Base-by-base conservation (phyloP, 1,284 basidiomycete species). In the Ceratobasidium papillatum region DNA sequence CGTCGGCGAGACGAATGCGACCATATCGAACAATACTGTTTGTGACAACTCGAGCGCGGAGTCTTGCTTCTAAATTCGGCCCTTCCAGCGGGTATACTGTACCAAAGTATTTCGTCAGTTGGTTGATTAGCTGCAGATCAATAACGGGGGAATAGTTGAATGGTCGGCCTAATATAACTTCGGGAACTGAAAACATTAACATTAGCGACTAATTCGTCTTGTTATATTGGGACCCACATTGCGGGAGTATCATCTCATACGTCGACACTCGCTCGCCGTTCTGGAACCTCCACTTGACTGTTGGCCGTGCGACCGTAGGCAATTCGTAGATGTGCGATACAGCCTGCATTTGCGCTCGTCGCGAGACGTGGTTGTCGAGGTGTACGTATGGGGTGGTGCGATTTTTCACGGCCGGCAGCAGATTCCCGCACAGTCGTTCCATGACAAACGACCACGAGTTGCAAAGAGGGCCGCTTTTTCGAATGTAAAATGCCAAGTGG, bases 371-470 rank as follows among this genome's bases (percentile, higher is more conserved):
- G 3, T 76, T 76, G 68, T 81, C 77, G 4, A 84, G 68, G 25
- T 75, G 78, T 0, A 78, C 77, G 36, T 76, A 82, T 0, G 81
- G 82, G 32, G 71, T 77, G 0, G 74, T 74, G 3, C 78, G 78
- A 56, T 77, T 81, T 5, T 61, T 59, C n/a, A 82, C 78, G 4
- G 78, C 77, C 9, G 77, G 78, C 22, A 78, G 74, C 9, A 81
- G 66, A 30, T 43, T 34, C 3, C 79, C 78, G 75, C 81, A 82
- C 51, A 77, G 78, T 4, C 78, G 76, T 69, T 82, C 81, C 78
- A 81, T 85, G 0, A 82, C 80, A 72, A 84, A 86, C 0, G 84
- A 82, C 85, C 84, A 86, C 56, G 83, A 83, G 9, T 78, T 78
- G 84, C 84, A 85, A 0, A 84, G 82, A 1, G 83, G 84, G 0